Evolutionary conservation across 371 early-diverging fungal genomes (phyloP), one percentile per base, ranked within the genome.

Genomic region (Parasitella parasitica): DNA sequence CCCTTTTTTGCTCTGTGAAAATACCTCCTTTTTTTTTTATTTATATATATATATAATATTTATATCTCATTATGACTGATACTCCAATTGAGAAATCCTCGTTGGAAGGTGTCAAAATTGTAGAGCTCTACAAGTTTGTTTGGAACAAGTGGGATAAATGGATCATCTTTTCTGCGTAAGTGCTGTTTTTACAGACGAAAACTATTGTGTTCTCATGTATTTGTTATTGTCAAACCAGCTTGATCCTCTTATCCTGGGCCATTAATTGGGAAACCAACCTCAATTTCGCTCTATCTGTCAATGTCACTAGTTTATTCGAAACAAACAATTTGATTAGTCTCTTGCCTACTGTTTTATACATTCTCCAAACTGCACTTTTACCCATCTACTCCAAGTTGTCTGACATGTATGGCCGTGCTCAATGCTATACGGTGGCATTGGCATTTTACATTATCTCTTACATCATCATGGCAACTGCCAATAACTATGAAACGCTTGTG

Each of bases 321-420:
- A 61, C 72, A 6, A 64, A 64, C 26, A 71, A 71, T 26, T 46
- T 71, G 7, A 61, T 64, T 22, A 64, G 65, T 56, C 38, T 71
- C 4, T 28, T 71, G 27, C 62, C 72, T 24, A 68, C 68, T 3
- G 58, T 71, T 4, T 20, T 68, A 8, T 68, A 67, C 48, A 71
- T 71, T n/a, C 50, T 71, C 8, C 68, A 71, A 62, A 62, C 69
- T 18, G 64, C 62, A 20, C 65, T 71, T 51, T 58, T 64, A 22
- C 72, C 72, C 11, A 64, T 68, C 15, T 68, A 68, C 27, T 67
- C 72, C 30, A 71, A 71, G 38, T 52, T 71, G 3, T 64, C 72
- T 11, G 69, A 71, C 48, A 61, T 71, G 38, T 46, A 59, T 32
- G 72, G 72, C 32, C 61, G 72, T 65, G 65, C 68, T 43, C 59